Percentiles rank a stretch among this genome's conserved stretches.
Conservation (phyloP, 1,284 basidiomycete genomes). For the Cutaneotrichosporon dermatis region DNA sequence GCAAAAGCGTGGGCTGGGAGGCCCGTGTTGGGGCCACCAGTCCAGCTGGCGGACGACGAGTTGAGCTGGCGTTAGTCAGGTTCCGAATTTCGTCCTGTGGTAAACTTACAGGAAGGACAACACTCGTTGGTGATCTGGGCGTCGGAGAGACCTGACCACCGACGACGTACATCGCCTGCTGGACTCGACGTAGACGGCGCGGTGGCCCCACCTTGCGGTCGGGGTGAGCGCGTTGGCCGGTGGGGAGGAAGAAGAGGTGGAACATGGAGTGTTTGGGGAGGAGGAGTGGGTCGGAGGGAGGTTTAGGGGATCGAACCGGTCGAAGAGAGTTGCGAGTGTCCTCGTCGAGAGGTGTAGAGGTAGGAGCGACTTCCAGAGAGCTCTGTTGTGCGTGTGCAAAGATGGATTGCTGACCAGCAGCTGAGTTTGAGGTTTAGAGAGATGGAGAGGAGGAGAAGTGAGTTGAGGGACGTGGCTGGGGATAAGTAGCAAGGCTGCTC, state of each 20-base stretch:
- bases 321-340: neutral
- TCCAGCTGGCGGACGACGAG: constrained; percentile 35
- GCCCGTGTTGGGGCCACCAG: constrained; percentile 27
- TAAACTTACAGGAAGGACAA: constrained; percentile 38
- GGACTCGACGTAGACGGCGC: constrained; percentile 42
- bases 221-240: constrained; percentile 26
- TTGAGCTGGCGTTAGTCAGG: constrained; percentile 31
- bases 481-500: neutral
- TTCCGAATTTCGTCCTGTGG: neutral
- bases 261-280: constrained; percentile 10
- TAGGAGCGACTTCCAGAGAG: neutral
- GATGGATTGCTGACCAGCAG: constrained; percentile 36
- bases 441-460: constrained; percentile 6
- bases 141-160: constrained; percentile 40
- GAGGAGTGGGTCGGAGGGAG: constrained; percentile 1
- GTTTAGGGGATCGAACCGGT: neutral
- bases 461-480: neutral
- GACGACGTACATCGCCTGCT: constrained; percentile 45
- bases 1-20: constrained; percentile 48
- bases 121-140: constrained; percentile 49
- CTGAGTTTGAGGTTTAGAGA: constrained; percentile 9
- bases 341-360: constrained; percentile 15
- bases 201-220: constrained; percentile 46
- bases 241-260: constrained; percentile 20
- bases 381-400: constrained; percentile 22